phyloP scores from a whole-genome alignment of 305 asterid species.

The Fraxinus albicans region DNA sequence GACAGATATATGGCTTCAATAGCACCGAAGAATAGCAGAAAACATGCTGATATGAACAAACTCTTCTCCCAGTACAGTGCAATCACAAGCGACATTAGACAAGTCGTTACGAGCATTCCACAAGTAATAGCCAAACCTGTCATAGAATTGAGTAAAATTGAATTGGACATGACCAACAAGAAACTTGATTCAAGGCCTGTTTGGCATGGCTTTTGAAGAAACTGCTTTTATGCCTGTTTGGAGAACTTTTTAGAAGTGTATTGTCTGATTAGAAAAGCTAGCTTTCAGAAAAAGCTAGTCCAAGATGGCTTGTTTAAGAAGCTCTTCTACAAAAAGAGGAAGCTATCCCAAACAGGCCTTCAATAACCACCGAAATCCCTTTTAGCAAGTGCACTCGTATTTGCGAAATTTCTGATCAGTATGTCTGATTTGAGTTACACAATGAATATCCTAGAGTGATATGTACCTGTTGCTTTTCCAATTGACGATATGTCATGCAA shows the following conservation, averaged over 20 bases:
- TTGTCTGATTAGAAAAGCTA: not conserved
- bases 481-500: conserved; percentile 62
- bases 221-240: not conserved
- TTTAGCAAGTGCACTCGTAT: not conserved
- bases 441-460: not conserved
- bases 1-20: conserved; percentile 65
- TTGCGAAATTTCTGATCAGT: not conserved
- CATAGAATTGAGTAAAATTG: not conserved
- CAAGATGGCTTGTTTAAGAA: not conserved
- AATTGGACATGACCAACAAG: not conserved
- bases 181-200: not conserved
- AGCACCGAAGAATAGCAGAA: conserved; percentile 68
- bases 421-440: not conserved
- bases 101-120: conserved; percentile 79
- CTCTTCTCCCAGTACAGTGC: conserved; percentile 78
- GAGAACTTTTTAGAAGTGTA: not conserved
- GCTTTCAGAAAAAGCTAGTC: not conserved
- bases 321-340: not conserved
- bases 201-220: not conserved
- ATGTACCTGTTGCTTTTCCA: conserved; percentile 74
- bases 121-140: conserved; percentile 74
- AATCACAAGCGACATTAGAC: conserved; percentile 87
- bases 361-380: not conserved
- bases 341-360: not conserved
- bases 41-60: conserved; percentile 43